phyloP scores from a whole-genome alignment of 2,329 filamentous ascomycete genomes.

The Aspergillus sp. region DNA sequence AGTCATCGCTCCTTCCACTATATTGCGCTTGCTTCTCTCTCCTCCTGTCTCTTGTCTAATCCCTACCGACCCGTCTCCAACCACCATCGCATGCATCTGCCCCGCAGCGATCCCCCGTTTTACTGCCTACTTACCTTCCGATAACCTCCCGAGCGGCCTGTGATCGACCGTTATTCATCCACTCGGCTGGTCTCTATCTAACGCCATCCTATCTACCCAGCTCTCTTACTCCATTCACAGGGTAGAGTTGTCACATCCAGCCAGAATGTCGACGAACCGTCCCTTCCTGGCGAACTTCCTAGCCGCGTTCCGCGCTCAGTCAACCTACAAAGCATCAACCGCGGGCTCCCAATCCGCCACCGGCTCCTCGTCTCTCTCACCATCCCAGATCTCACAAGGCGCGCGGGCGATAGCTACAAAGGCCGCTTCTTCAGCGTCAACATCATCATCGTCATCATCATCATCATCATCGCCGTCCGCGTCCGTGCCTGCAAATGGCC shows the following conservation, averaged over 20 bases:
- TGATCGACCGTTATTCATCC: not conserved
- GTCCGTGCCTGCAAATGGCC: not conserved
- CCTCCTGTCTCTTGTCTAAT: not conserved
- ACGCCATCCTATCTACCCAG: not conserved
- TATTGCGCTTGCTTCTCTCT: not conserved
- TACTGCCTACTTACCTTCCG: not conserved
- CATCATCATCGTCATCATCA: not conserved
- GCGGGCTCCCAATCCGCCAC: slow-evolving; percentile 34
- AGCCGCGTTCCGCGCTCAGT: slow-evolving; percentile 66
- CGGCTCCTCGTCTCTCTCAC: slow-evolving; percentile 36
- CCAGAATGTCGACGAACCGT: slow-evolving; percentile 62
- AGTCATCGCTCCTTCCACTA: slow-evolving; percentile 2
- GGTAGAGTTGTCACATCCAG: not conserved
- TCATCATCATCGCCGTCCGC: slow-evolving; percentile 18
- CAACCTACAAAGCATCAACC: slow-evolving; percentile 56
- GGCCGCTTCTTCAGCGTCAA: slow-evolving; percentile 25
- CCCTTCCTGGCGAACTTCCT: slow-evolving; percentile 68
- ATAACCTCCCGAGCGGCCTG: not conserved
- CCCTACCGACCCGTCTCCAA: not conserved
- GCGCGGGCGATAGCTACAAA: slow-evolving; percentile 52
- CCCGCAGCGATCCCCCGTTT: not conserved
- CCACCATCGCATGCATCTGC: not conserved
- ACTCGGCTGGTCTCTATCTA: not conserved
- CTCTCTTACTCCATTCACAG: not conserved
- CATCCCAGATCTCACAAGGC: slow-evolving; percentile 42